Base-by-base conservation (phyloP, 2,329 filamentous ascomycete species). In the Trichoderma sp. region DNA sequence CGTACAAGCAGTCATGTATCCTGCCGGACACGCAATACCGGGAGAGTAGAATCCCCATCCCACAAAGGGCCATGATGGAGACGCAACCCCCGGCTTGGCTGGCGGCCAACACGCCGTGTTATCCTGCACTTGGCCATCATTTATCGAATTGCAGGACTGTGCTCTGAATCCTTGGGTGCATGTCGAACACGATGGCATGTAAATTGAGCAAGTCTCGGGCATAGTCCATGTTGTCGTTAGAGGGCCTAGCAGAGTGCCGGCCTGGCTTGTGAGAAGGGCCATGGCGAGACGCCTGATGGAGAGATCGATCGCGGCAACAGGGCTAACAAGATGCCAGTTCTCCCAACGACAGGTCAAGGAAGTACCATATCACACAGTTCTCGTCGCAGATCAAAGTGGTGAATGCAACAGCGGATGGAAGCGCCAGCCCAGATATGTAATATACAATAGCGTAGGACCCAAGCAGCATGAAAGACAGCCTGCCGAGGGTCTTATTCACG, bases 1-100 rank as follows among this genome's bases (percentile, higher is more conserved):
- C n/a, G 75, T 75, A 65, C 80, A 82, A 2, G 79, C 77, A 6
- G 79, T 75, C 15, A 70, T 74, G 72, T 81, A 79, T 9, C 80
- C 80, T 4, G 65, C 62, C 0, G 81, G 81, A 67, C 80, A 82
- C 2, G 73, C 70, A 11, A 80, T 39, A 0, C 80, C 81, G 0
- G 81, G 81, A 4, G 80, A 82, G 70, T 82, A 82, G 70, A 80
- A 81, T 7, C 81, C 80, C 78, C 80, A 79, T 28, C 79, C 80
- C 9, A 71, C 63, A 15, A 81, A 69, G 5, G 77, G 73, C 3
- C 70, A 70, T 0, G 43, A 34, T 1, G 77, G 75, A 1, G 72
- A 64, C 2, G 63, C 63, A 5, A 73, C 72, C 5, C 72, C 72
- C 14, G 69, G 53, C 0, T 70, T 70, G 3, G 71, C 76, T n/a